Percentiles rank a stretch among this genome's conserved stretches.
Evolutionary conservation across 1,139 yeast species (phyloP).

Genomic region (Kodamaea arcana): DNA sequence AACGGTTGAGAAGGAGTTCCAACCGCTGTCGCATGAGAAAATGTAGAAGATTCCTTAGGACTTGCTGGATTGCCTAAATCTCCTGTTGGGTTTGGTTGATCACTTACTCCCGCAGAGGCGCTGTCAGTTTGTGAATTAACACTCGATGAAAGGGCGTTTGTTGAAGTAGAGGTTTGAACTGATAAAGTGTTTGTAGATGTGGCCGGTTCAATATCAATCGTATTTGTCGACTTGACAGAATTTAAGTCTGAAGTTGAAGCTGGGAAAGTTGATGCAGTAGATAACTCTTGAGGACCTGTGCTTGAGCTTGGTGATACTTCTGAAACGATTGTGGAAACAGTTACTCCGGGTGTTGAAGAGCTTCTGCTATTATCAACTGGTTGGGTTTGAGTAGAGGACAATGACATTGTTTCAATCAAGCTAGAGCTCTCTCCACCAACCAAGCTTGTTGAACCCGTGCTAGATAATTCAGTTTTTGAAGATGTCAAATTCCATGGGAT

Average conservation of each 20-base stretch:
- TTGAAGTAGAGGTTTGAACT: background rate
- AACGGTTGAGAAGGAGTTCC: background rate
- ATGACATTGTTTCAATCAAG: background rate
- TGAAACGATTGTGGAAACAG: background rate
- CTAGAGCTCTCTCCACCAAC: background rate
- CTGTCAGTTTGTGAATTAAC: background rate
- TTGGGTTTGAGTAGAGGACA: background rate
- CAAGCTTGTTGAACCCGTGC: background rate
- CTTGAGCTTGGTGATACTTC: background rate
- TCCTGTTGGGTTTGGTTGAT: too few relatives aligned
- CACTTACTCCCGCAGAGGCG: too few relatives aligned
- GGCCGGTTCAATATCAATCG: background rate
- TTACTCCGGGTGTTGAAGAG: background rate
- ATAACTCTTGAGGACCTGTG: background rate
- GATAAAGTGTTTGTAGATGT: background rate
- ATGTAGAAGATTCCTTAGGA: background rate
- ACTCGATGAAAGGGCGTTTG: background rate
- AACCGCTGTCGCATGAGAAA: background rate
- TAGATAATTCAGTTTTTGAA: background rate
- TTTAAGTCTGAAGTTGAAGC: background rate
- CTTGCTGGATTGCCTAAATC: too few relatives aligned
- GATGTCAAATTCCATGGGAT: background rate
- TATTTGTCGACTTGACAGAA: background rate
- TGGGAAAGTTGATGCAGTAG: background rate
- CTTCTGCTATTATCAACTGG: too few relatives aligned